Base-by-base conservation (phyloP, 2,329 filamentous ascomycete genomes). In the Endoconidiophora laricicola region DNA sequence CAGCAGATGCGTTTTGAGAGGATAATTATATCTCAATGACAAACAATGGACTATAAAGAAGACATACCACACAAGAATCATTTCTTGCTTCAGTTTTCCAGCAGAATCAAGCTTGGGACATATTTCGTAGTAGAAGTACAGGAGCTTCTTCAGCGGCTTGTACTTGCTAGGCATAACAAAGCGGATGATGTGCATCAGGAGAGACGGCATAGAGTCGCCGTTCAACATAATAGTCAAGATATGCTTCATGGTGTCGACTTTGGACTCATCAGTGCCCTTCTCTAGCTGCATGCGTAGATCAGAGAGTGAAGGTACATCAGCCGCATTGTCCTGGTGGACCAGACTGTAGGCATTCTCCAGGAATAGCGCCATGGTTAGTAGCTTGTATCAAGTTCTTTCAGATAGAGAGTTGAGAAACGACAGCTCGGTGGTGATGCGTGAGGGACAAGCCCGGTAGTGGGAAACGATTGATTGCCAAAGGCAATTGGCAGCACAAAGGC, bases 91-190 rank as follows among this genome's bases (percentile, higher is more conserved):
- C 56, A 98, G 72, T 74, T 96, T 98, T 61, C 91, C 91, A 62
- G 73, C 81, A 49, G 81, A 73, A 66, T 98, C 91, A 52, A 87
- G 80, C 71, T 98, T 98, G 39, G 90, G 91, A 65, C 91, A 96
- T 64, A 96, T 91, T 69, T 98, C 91, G 65, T 96, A 95, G 72
- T 98, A 98, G 66, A 98, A 91, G 69, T 98, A 98, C 50, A 98
- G 77, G 54, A 98, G 76, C 72, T 98, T 98, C 78, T 98, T 98
- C 60, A 98, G 72, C 40, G 83, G 72, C 71, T 98, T 98, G 67
- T 84, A 86, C 71, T 93, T 95, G 56, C 87, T 94, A 12, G 91
- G 91, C 91, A 98, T 98, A 60, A 98, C 88, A 65, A 98, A 98
- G 65, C 91, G 86, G 66, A 98, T 98, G 62, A 98, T 98, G 70